A percentile compares a stretch with the other conserved stretches of the same genome.
phyloP scores from a whole-genome alignment of 257 asterid species.

The Penstemon newberryi region DNA sequence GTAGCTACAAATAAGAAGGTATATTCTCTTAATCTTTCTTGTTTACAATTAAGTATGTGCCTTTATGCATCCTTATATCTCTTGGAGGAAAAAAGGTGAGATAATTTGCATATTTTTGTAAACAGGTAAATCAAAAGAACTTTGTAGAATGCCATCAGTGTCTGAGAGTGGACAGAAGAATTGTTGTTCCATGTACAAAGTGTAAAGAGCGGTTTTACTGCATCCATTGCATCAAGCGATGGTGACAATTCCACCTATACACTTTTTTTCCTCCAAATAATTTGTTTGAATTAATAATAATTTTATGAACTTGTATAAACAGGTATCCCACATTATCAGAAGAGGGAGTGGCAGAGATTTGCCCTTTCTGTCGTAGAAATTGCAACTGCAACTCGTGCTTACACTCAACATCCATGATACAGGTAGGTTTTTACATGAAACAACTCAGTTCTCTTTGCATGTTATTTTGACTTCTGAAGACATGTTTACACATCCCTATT shows the following conservation, averaged over 20 bases:
- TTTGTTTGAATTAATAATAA: not conserved
- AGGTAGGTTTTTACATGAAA: slow-evolving; percentile 48
- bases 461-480: slow-evolving; percentile 24
- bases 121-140: slow-evolving; percentile 45
- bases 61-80: not conserved
- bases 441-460: slow-evolving; percentile 8
- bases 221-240: slow-evolving; percentile 67
- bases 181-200: slow-evolving; percentile 66
- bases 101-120: slow-evolving; percentile 13
- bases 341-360: slow-evolving; percentile 59
- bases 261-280: slow-evolving; percentile 1
- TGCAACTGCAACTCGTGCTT: slow-evolving; percentile 92
- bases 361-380: slow-evolving; percentile 73
- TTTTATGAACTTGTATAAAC: slow-evolving; percentile 18
- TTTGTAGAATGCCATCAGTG: slow-evolving; percentile 70
- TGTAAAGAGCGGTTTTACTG: slow-evolving; percentile 60
- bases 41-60: slow-evolving; percentile 19
- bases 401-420: slow-evolving; percentile 49
- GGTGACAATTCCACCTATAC: slow-evolving; percentile 43
- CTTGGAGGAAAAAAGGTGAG: slow-evolving; percentile 3
- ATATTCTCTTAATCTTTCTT: slow-evolving; percentile 21
- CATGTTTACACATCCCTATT: slow-evolving; percentile 24
- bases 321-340: slow-evolving; percentile 73
- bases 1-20: slow-evolving; percentile 41
- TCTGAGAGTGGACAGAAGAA: slow-evolving; percentile 50